These are phyloP conservation scores for Rhodomyrtus psidioides DNA, from an alignment of 441 rosid genomes.

Conservation along the genomic window DNA sequence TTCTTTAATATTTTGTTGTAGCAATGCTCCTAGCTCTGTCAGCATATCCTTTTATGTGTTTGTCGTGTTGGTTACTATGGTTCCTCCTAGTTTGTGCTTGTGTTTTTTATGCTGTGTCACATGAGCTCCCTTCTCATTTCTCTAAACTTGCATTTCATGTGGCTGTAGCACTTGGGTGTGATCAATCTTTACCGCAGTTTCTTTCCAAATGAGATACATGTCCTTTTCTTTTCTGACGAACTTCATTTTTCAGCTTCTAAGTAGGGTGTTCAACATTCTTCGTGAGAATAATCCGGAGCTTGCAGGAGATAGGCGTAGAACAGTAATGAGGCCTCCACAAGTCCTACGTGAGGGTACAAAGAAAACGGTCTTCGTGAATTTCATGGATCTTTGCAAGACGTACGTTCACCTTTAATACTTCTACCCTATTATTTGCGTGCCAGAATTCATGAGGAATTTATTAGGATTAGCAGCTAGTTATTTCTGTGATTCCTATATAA, in stretches of 20 bases:
- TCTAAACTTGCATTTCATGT: background rate
- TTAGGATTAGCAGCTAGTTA: background rate
- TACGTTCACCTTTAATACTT: constrained; percentile 16
- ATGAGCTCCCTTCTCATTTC: background rate
- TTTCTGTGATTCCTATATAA: background rate
- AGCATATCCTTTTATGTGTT: background rate
- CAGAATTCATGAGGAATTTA: background rate
- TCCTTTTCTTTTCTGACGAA: background rate
- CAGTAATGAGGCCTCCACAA: constrained; percentile 72
- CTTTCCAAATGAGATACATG: background rate
- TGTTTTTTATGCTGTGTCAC: background rate
- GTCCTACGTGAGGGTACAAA: constrained; percentile 78
- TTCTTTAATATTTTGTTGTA: background rate
- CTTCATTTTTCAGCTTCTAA: constrained; percentile 47
- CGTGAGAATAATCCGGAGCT: constrained; percentile 72
- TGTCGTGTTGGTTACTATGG: background rate
- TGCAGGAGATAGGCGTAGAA: constrained; percentile 63
- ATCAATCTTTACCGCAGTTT: background rate
- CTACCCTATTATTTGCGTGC: background rate
- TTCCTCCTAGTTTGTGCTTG: background rate
- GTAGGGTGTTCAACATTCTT: constrained; percentile 63
- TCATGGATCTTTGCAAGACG: constrained; percentile 81
- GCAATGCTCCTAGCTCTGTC: background rate
- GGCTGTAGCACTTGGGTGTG: background rate
- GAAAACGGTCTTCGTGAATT: constrained; percentile 74